These are phyloP conservation scores for Polytrichum formosum DNA, from an alignment of 225 moss, liverwort and hornwort species.

Conservation along the genomic window DNA sequence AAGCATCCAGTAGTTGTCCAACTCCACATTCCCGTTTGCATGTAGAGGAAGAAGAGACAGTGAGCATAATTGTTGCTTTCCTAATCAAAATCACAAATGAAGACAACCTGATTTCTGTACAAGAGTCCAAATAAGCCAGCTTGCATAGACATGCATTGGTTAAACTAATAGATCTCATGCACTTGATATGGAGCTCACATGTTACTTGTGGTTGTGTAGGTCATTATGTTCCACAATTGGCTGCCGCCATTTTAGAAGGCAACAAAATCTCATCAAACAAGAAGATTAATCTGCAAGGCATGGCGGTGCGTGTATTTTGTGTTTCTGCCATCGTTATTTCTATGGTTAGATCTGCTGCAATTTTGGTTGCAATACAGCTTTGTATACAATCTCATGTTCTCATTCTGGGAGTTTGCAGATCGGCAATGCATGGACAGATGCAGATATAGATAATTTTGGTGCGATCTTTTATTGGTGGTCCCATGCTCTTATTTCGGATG, in stretches of 20 bases:
- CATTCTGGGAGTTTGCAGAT: conserved; percentile 36
- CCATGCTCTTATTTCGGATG: conserved; percentile 86
- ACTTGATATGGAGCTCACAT: not conserved
- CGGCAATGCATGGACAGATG: conserved; percentile 94
- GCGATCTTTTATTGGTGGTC: conserved; percentile 90
- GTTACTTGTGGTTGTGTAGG: conserved; percentile 32
- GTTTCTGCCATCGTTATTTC: not conserved
- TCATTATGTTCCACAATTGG: conserved; percentile 92
- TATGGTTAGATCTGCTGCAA: no score
- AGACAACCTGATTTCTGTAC: no score
- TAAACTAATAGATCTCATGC: not conserved
- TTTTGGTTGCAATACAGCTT: not conserved
- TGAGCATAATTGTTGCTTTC: no score
- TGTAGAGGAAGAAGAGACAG: no score
- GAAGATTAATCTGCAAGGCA: conserved; percentile 78
- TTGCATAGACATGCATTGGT: no score
- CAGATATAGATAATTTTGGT: conserved; percentile 78
- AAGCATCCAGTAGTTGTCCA: no score
- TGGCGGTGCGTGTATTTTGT: conserved; percentile 49
- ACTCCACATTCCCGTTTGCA: no score
- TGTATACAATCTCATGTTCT: not conserved
- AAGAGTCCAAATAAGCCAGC: no score
- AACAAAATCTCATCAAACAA: conserved; percentile 62
- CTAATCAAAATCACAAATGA: no score
- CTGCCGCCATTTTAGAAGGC: conserved; percentile 61